Conservation (phyloP, 495 filamentous ascomycete species). For the Xylaria venustula region DNA sequence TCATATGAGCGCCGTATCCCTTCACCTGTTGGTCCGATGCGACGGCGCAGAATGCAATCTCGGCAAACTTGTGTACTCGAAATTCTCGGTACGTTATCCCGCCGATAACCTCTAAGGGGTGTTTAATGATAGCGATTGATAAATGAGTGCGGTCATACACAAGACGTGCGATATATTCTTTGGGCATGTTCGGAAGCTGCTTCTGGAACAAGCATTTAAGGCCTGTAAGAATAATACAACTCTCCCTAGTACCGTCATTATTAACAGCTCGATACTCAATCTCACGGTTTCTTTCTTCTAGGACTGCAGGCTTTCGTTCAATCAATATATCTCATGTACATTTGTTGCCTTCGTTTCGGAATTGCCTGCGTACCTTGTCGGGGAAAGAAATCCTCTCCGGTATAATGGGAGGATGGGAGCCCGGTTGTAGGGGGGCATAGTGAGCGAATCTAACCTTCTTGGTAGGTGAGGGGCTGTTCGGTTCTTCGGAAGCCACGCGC, state of each 20-base stretch:
- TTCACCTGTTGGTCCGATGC: slow-evolving; percentile 81
- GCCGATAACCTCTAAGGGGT: slow-evolving; percentile 69
- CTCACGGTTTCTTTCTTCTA: slow-evolving; percentile 73
- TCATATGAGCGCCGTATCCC: slow-evolving; percentile 77
- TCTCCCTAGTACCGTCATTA: slow-evolving; percentile 68
- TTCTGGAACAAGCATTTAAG: slow-evolving; percentile 83
- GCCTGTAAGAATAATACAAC: slow-evolving; percentile 72
- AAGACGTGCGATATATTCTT: slow-evolving; percentile 76
- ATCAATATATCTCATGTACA: background rate
- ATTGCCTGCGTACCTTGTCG: slow-evolving; percentile 56
- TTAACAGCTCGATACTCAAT: slow-evolving; percentile 82
- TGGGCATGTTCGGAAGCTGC: slow-evolving; percentile 80
- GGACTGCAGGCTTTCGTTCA: slow-evolving; percentile 47
- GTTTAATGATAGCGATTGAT: slow-evolving; percentile 81
- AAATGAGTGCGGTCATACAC: slow-evolving; percentile 79
- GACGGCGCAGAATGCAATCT: slow-evolving; percentile 82
- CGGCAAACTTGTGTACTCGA: slow-evolving; percentile 70
- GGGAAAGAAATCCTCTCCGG: slow-evolving; percentile 56
- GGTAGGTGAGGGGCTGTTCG: background rate
- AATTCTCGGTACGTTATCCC: slow-evolving; percentile 81
- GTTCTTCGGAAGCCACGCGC: slow-evolving; percentile 20
- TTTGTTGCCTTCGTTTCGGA: background rate
- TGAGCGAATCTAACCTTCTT: slow-evolving; percentile 22
- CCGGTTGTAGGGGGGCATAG: slow-evolving; percentile 1
- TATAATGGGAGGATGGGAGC: background rate